Evolutionary conservation across 176 grass and related monocot species (phyloP).

Genomic region (Luzula sylvatica): DNA sequence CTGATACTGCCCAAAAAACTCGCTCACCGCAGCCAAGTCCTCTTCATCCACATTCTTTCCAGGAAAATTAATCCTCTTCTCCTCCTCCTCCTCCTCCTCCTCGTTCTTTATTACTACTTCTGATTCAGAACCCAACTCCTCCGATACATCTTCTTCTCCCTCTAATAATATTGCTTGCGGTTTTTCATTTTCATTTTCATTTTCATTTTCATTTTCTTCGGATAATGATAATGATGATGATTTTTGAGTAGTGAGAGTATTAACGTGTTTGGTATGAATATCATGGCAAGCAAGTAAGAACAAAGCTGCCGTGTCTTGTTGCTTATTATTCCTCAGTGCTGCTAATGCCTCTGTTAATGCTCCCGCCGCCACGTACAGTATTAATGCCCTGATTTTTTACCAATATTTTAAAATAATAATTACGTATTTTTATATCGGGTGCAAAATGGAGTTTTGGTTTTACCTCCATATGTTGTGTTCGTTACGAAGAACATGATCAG

Average conservation of each 20-base stretch:
- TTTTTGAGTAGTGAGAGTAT: neutral
- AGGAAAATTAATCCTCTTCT: slow-evolving; percentile 52
- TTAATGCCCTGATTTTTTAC: slow-evolving; percentile 46
- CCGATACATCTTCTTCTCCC: neutral
- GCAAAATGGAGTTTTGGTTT: neutral
- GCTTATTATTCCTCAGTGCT: slow-evolving; percentile 58
- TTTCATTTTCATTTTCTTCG: too few species aligned
- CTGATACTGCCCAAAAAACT: slow-evolving; percentile 93
- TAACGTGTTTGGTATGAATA: slow-evolving; percentile 43
- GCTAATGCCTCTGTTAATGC: slow-evolving; percentile 76
- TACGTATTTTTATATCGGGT: neutral
- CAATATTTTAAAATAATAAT: slow-evolving; percentile 2
- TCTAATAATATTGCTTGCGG: too few species aligned
- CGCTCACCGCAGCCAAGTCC: slow-evolving; percentile 54
- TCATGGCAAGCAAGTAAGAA: slow-evolving; percentile 97
- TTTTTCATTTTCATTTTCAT: too few species aligned
- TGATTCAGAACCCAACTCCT: too few species aligned
- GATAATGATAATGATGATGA: too few species aligned
- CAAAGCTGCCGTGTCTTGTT: slow-evolving; percentile 73
- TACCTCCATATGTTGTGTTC: slow-evolving; percentile 99
- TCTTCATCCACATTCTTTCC: slow-evolving; percentile 57
- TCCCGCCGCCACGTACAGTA: slow-evolving; percentile 87
- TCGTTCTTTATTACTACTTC: too few species aligned
- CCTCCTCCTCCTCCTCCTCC: slow-evolving; percentile 18
- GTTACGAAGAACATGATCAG: slow-evolving; percentile 66